Evolutionary conservation across 1,284 basidiomycete genomes (phyloP).

Genomic region (Apiotrichum montevideense): DNA sequence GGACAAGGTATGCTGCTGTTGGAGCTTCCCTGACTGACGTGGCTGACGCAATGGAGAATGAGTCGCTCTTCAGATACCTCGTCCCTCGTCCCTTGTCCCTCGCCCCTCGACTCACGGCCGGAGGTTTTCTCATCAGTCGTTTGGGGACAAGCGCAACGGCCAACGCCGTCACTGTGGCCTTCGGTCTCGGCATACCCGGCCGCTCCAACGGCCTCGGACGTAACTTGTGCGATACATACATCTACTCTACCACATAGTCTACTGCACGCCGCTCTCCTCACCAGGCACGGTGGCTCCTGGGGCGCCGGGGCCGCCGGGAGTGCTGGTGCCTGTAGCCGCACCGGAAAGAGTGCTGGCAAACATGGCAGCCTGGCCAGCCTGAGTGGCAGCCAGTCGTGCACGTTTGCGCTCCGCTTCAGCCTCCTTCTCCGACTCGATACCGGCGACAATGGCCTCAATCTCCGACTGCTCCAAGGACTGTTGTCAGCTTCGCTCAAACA

Average conservation of each 20-base stretch:
- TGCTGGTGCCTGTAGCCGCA: conserved; percentile 17
- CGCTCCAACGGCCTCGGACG: too few species aligned
- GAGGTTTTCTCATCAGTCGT: too few species aligned
- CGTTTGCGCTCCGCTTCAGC: conserved; percentile 86
- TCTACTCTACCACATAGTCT: conserved; percentile 9
- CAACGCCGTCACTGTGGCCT: too few species aligned
- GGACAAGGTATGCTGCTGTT: too few species aligned
- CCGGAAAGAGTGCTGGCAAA: conserved; percentile 29
- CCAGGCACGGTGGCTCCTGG: conserved; percentile 32
- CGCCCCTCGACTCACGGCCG: too few species aligned
- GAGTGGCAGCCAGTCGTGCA: conserved; percentile 64
- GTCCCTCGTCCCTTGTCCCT: too few species aligned
- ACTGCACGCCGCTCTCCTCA: conserved; percentile 39
- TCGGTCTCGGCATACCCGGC: too few species aligned
- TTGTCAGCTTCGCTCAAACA: conserved; percentile 4
- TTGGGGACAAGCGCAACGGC: too few species aligned
- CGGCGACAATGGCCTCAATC: conserved; percentile 81
- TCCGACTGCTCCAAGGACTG: conserved; percentile 78
- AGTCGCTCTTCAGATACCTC: too few species aligned
- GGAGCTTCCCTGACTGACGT: too few species aligned
- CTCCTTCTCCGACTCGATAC: conserved; percentile 94
- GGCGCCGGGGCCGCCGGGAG: conserved; percentile 16
- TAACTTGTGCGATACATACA: conserved; percentile 1
- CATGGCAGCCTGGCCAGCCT: conserved; percentile 44
- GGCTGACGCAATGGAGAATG: too few species aligned